Evolutionary conservation across 805 yeast species (phyloP).

Genomic region (Candida vaughaniae): DNA sequence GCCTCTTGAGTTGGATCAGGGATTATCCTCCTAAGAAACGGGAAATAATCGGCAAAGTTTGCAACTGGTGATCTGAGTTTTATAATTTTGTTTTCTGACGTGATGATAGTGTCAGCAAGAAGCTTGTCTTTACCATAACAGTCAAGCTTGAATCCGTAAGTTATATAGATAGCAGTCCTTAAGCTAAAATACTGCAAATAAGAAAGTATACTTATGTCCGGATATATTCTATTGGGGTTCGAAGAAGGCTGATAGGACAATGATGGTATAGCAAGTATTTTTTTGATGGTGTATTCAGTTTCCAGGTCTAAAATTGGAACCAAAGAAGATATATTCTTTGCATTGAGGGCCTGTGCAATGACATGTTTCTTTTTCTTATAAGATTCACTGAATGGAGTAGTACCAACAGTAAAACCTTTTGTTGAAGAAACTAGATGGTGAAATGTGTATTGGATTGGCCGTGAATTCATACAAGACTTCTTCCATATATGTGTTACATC

Average conservation of each 20-base stretch:
- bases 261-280: constrained; percentile 11
- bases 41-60: constrained; percentile 55
- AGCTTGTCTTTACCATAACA: constrained; percentile 31
- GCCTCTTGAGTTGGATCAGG: constrained; percentile 20
- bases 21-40: constrained; percentile 34
- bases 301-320: constrained; percentile 38
- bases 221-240: constrained; percentile 12
- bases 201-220: constrained; percentile 41
- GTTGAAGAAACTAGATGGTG: constrained; percentile 58
- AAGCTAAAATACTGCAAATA: constrained; percentile 51
- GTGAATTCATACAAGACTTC: constrained; percentile 48
- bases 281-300: constrained; percentile 24
- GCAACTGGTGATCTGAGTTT: constrained; percentile 57
- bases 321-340: constrained; percentile 29
- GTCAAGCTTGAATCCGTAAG: constrained; percentile 54
- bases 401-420: constrained; percentile 62
- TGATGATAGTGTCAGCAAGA: constrained; percentile 51
- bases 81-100: constrained; percentile 56
- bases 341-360: constrained; percentile 45
- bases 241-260: constrained; percentile 20
- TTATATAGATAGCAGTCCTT: constrained; percentile 47
- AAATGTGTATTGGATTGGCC: constrained; percentile 68
- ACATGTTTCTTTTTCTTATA: constrained; percentile 49
- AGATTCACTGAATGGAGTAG: constrained; percentile 56
- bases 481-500: constrained; percentile 57